Percentiles rank a stretch among this genome's conserved stretches.
Conservation (phyloP, 495 filamentous ascomycete species). For the Neurospora sublineolata region DNA sequence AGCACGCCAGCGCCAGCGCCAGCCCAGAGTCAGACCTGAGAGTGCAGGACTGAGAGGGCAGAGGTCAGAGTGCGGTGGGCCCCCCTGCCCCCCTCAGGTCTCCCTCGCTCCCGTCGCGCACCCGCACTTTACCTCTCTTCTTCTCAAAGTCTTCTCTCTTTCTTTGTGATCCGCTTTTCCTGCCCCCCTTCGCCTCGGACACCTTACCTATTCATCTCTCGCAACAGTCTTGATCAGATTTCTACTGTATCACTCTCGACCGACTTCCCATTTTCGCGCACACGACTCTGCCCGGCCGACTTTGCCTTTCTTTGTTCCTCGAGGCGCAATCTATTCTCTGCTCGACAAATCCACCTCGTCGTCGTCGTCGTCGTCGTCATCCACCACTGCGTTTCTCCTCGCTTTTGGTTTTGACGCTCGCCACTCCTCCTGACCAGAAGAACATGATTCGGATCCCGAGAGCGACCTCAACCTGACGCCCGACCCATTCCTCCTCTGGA, state of each 20-base stretch:
- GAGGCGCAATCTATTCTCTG: conserved; percentile 15
- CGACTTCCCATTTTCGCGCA: conserved; percentile 12
- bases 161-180: conserved; percentile 17
- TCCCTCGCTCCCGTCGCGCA: not conserved
- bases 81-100: too few relatives aligned
- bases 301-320: conserved; percentile 21
- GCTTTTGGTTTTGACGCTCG: conserved; percentile 11
- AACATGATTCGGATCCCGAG: not conserved
- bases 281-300: conserved; percentile 8
- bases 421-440: conserved; percentile 4
- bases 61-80: not conserved
- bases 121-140: not conserved
- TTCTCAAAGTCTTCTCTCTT: conserved; percentile 27
- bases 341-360: not conserved
- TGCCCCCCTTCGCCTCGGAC: not conserved
- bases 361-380: conserved; percentile 3
- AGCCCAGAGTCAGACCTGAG: not conserved
- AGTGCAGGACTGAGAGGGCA: not conserved
- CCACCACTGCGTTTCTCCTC: conserved; percentile 16
- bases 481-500: not conserved
- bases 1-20: not conserved
- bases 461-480: not conserved
- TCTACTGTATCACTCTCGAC: conserved; percentile 4
- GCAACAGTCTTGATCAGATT: conserved; percentile 6
- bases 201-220: conserved; percentile 18